Evolutionary conservation across 1,284 basidiomycete genomes (phyloP).

Genomic region (Tausonia pullulans): DNA sequence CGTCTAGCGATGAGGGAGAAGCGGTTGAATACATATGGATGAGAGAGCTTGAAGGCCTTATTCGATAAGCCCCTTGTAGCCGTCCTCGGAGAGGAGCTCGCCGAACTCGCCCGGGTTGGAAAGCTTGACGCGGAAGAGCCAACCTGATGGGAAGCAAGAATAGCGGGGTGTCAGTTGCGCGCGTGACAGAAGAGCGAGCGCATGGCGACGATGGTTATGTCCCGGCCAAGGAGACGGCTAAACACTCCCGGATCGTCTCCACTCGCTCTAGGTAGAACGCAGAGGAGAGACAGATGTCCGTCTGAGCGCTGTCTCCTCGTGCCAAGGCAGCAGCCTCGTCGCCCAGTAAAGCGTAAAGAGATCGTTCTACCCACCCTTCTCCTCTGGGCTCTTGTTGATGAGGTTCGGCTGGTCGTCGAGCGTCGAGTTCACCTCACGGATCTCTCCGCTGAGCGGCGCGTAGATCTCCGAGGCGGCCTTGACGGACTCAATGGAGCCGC

Average conservation of each 20-base stretch:
- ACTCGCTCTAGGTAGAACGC: no score
- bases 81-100: conserved; percentile 58
- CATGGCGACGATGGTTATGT: neutral
- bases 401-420: conserved; percentile 63
- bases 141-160: conserved; percentile 46
- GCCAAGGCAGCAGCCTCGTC: no score
- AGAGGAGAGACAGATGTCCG: no score
- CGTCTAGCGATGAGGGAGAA: no score
- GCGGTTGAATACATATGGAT: no score
- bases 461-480: conserved; percentile 98
- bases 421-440: conserved; percentile 67
- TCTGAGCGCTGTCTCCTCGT: no score
- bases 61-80: conserved; percentile 66
- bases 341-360: no score
- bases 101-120: conserved; percentile 67
- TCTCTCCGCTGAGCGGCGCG: conserved; percentile 77
- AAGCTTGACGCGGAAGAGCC: conserved; percentile 89
- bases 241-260: no score
- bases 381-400: conserved; percentile 80
- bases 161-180: neutral
- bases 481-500: conserved; percentile 95
- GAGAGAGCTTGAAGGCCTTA: conserved; percentile 1
- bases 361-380: conserved; percentile 48
- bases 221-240: no score
- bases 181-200: neutral